phyloP scores from a whole-genome alignment of 2,329 filamentous ascomycete genomes.

The Periconia sp. region DNA sequence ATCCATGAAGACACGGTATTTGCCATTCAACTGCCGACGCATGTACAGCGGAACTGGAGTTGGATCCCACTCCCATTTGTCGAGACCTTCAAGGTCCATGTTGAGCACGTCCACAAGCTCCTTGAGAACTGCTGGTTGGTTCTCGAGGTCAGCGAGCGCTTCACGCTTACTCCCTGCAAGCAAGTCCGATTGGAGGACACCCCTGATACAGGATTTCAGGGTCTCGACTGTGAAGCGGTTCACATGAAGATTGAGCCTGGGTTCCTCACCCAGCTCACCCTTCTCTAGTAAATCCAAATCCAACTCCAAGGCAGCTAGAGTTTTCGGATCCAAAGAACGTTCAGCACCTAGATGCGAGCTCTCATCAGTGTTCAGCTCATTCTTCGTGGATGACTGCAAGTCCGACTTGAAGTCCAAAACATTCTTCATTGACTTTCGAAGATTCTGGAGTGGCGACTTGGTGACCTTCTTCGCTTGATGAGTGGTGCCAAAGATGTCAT shows the following conservation, averaged over 20 bases:
- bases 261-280: slow-evolving; percentile 22
- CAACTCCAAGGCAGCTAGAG: too few species aligned
- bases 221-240: slow-evolving; percentile 50
- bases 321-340: too few species aligned
- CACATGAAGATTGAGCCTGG: slow-evolving; percentile 6
- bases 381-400: slow-evolving; percentile 17
- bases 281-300: too few species aligned
- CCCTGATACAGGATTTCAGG: slow-evolving; percentile 55
- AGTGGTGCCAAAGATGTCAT: slow-evolving; percentile 56
- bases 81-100: slow-evolving; percentile 58
- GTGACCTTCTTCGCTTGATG: slow-evolving; percentile 49
- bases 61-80: slow-evolving; percentile 60
- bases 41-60: slow-evolving; percentile 55
- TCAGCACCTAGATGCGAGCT: too few species aligned
- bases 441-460: slow-evolving; percentile 42
- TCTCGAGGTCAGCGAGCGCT: slow-evolving; percentile 58
- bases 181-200: slow-evolving; percentile 58
- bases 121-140: slow-evolving; percentile 55
- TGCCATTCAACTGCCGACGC: slow-evolving; percentile 62
- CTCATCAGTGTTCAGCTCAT: slow-evolving; percentile 25
- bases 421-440: slow-evolving; percentile 48
- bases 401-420: slow-evolving; percentile 28
- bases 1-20: slow-evolving; percentile 66
- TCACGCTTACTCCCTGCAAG: slow-evolving; percentile 59
- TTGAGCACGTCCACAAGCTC: slow-evolving; percentile 65